A percentile compares a stretch with the other conserved stretches of the same genome.
Evolutionary conservation across 2,329 filamentous ascomycete species (phyloP).

Genomic region (Diaporthe sp.): DNA sequence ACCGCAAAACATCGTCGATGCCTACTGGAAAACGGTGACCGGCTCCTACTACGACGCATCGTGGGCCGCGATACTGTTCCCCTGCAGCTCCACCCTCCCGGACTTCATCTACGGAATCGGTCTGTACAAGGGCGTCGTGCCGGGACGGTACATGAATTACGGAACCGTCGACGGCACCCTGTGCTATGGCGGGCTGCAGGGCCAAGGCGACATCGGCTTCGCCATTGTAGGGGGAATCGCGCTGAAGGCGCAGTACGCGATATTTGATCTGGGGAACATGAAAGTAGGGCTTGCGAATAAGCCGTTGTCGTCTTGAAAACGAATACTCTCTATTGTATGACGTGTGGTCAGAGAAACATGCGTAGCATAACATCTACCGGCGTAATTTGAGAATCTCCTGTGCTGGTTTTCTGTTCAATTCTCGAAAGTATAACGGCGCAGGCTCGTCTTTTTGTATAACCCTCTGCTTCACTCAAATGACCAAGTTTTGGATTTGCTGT

Average conservation of each 20-base stretch:
- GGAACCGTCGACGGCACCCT: constrained; percentile 42
- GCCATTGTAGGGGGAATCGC: constrained; percentile 50
- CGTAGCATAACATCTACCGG: neutral
- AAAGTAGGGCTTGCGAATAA: constrained; percentile 59
- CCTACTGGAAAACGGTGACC: constrained; percentile 55
- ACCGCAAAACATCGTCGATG: constrained; percentile 52
- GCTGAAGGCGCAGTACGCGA: constrained; percentile 51
- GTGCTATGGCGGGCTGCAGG: constrained; percentile 56
- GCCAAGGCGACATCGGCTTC: constrained; percentile 44
- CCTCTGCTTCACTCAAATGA: neutral
- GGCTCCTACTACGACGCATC: constrained; percentile 52
- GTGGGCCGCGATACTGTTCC: constrained; percentile 55
- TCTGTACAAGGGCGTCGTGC: constrained; percentile 50
- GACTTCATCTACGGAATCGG: constrained; percentile 55
- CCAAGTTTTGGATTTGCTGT: neutral
- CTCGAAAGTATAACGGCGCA: neutral
- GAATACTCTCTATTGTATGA: neutral
- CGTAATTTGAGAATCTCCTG: neutral
- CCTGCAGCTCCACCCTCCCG: constrained; percentile 52
- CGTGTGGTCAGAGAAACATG: too few species aligned
- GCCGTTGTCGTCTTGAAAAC: constrained; percentile 4
- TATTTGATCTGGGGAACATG: constrained; percentile 53
- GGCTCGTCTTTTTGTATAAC: neutral
- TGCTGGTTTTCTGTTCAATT: neutral
- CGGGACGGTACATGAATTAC: constrained; percentile 56